Evolutionary conservation across 2,329 filamentous ascomycete genomes (phyloP).

Genomic region (Fusarium siculi): DNA sequence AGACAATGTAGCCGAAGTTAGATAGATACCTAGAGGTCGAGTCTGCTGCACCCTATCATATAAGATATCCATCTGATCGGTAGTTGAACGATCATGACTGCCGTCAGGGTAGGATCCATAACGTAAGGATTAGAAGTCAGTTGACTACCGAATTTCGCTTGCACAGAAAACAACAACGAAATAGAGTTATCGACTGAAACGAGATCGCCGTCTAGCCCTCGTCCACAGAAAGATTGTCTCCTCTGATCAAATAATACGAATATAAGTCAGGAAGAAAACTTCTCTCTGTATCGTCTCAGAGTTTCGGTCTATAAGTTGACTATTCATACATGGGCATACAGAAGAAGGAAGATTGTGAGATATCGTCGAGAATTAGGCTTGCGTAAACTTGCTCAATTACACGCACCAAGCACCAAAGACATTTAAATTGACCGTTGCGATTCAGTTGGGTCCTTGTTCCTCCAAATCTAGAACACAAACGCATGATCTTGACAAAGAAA

Average conservation of each 20-base stretch:
- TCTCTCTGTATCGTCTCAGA: background rate
- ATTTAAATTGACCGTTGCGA: background rate
- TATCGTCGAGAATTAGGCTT: background rate
- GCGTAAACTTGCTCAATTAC: background rate
- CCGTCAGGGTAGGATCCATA: background rate
- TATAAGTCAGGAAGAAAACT: background rate
- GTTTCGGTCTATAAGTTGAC: background rate
- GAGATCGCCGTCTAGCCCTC: background rate
- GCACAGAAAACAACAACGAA: background rate
- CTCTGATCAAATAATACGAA: background rate
- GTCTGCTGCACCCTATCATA: background rate
- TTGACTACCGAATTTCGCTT: background rate
- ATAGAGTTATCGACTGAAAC: background rate
- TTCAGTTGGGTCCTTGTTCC: background rate
- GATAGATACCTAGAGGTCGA: background rate
- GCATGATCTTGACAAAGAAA: slow-evolving; percentile 20
- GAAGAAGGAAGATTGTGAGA: background rate
- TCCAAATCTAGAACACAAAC: slow-evolving; percentile 1
- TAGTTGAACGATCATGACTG: background rate
- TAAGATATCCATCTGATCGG: background rate
- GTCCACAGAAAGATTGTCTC: background rate
- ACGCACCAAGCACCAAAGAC: background rate
- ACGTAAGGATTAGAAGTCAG: background rate
- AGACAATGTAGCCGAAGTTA: background rate
- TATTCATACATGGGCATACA: background rate